These are phyloP conservation scores for Guyanaporus albipodus DNA, from an alignment of 768 basidiomycete species.

Conservation along the genomic window DNA sequence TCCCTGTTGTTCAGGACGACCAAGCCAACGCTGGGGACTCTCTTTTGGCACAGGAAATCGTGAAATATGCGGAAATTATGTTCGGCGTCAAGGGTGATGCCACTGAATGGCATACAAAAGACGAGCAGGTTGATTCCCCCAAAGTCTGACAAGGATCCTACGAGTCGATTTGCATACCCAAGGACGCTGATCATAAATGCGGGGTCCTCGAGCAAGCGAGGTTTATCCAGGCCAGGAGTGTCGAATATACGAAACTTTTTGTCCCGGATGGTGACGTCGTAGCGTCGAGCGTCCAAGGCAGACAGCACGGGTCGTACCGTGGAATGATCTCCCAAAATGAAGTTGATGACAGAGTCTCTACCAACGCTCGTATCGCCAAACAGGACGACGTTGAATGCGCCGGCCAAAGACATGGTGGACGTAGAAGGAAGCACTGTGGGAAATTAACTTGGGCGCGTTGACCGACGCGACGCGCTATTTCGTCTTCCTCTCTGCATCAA, in stretches of 20 bases:
- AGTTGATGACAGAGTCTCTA: background rate
- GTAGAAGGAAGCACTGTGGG: too few relatives aligned
- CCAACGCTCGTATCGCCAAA: background rate
- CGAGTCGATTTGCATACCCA: background rate
- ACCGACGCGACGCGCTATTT: background rate
- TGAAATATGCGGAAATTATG: background rate
- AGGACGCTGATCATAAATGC: background rate
- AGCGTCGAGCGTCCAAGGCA: background rate
- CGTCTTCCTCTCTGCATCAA: too few relatives aligned
- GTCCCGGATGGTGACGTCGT: background rate
- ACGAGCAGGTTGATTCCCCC: background rate
- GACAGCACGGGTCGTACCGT: too few relatives aligned
- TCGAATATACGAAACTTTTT: background rate
- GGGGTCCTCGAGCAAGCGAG: too few relatives aligned
- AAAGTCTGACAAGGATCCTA: background rate
- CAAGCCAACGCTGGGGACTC: constrained; percentile 19
- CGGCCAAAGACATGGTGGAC: background rate
- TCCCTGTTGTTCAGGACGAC: too few relatives aligned
- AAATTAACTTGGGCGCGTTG: background rate
- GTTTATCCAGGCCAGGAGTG: background rate
- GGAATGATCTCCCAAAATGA: background rate
- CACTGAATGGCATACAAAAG: background rate
- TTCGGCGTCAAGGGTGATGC: too few relatives aligned
- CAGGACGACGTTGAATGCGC: background rate
- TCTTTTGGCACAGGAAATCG: background rate